phyloP scores from a whole-genome alignment of 1,284 basidiomycete genomes.

The Prillingera fragicola region DNA sequence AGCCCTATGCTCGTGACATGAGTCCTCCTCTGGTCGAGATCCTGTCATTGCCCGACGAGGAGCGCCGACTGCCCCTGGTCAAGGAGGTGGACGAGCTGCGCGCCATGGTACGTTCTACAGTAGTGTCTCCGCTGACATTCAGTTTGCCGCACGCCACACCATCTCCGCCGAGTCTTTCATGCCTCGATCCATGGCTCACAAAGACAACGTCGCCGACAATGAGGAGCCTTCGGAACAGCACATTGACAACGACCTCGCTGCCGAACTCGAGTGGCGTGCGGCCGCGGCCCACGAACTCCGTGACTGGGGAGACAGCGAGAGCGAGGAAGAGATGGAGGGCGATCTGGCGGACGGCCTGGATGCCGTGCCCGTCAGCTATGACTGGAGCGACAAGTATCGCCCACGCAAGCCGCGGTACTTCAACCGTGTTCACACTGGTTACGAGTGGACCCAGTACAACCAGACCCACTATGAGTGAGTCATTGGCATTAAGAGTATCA shows the following conservation, averaged over 20 bases:
- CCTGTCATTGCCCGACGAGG: constrained; percentile 63
- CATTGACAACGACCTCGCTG: constrained; percentile 62
- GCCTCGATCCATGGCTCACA: constrained; percentile 46
- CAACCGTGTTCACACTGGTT: constrained; percentile 99
- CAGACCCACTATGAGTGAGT: constrained; percentile 96
- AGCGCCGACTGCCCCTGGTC: constrained; percentile 70
- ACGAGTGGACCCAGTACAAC: constrained; percentile 99
- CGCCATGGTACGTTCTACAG: constrained; percentile 57
- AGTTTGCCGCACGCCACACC: constrained; percentile 70
- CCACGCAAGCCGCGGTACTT: constrained; percentile 98
- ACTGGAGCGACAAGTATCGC: constrained; percentile 98
- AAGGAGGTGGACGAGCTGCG: constrained; percentile 62
- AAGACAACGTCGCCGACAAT: not conserved
- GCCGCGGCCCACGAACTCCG: constrained; percentile 40
- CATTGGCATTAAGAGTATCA: not conserved
- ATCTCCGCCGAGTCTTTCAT: constrained; percentile 80
- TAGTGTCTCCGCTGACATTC: constrained; percentile 2
- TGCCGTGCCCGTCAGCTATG: constrained; percentile 58
- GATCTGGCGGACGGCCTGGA: constrained; percentile 70
- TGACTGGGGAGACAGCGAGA: constrained; percentile 46
- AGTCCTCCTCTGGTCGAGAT: constrained; percentile 69
- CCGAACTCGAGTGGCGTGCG: constrained; percentile 76
- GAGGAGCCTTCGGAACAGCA: not conserved
- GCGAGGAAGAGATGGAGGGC: constrained; percentile 63
- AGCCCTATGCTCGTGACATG: constrained; percentile 75